These are phyloP conservation scores for Malassezia restricta DNA, from an alignment of 1,284 basidiomycete species.

Conservation along the genomic window DNA sequence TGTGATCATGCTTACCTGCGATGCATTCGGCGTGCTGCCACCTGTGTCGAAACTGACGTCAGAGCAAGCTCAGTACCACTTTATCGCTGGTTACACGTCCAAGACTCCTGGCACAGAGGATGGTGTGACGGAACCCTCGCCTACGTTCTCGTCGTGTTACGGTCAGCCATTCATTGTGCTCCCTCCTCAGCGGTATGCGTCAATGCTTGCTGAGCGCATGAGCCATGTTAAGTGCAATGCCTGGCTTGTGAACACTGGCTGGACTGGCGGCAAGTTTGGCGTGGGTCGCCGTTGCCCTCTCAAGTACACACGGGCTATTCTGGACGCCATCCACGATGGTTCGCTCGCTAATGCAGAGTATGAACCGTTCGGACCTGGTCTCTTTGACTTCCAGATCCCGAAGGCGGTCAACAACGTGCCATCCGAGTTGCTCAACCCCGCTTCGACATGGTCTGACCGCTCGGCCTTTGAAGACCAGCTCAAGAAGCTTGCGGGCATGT, in stretches of 20 bases:
- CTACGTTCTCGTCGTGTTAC: conserved; percentile 98
- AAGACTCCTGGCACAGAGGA: conserved; percentile 94
- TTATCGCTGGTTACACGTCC: conserved; percentile 59
- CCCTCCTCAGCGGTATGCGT: conserved; percentile 68
- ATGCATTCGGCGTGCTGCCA: conserved; percentile 94
- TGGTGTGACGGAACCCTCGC: conserved; percentile 91
- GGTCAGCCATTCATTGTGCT: conserved; percentile 97
- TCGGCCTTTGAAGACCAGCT: conserved; percentile 35
- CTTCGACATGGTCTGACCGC: conserved; percentile 34
- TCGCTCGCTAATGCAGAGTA: conserved; percentile 73
- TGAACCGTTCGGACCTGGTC: conserved; percentile 56
- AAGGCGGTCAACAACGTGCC: conserved; percentile 30
- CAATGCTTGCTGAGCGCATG: conserved; percentile 96
- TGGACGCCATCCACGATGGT: conserved; percentile 93
- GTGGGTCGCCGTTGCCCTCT: conserved; percentile 47
- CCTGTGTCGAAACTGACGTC: conserved; percentile 85
- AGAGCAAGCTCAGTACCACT: conserved; percentile 80
- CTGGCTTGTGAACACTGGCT: conserved; percentile 99
- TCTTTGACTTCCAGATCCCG: conserved; percentile 42
- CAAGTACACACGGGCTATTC: conserved; percentile 73
- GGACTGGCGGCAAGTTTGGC: conserved; percentile 91
- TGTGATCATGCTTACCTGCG: conserved; percentile 96
- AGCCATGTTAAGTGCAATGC: conserved; percentile 77
- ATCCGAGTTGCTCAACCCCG: conserved; percentile 34
- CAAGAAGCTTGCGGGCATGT: conserved; percentile 45